These are phyloP conservation scores for Multifurca ochricompacta DNA, from an alignment of 768 basidiomycete species.

Conservation along the genomic window DNA sequence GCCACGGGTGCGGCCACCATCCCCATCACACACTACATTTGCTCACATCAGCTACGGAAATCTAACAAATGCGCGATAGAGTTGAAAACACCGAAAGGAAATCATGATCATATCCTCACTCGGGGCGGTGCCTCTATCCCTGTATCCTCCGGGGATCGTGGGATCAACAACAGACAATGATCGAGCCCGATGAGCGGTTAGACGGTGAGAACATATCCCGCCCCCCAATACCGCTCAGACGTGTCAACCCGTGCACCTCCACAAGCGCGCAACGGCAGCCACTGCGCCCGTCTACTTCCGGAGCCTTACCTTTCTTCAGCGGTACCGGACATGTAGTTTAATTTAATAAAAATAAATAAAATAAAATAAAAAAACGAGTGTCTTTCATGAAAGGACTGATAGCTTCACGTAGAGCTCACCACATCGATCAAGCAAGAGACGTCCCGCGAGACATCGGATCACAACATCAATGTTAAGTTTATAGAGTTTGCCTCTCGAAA, in stretches of 20 bases:
- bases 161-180: slow-evolving; percentile 6
- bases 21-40: slow-evolving; percentile 7
- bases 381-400: not conserved
- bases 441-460: not conserved
- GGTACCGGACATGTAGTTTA: no score
- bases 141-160: slow-evolving; percentile 5
- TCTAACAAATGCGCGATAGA: not conserved
- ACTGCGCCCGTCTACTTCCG: slow-evolving; percentile 12
- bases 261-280: not conserved
- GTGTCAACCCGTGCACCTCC: not conserved
- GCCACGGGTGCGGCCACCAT: not conserved
- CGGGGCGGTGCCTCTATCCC: not conserved
- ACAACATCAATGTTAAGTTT: not conserved
- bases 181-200: slow-evolving; percentile 3
- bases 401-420: not conserved
- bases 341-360: no score
- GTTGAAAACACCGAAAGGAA: slow-evolving; percentile 3
- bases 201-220: slow-evolving; percentile 5
- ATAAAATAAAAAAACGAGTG: no score
- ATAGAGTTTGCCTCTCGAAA: not conserved
- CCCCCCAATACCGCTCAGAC: not conserved
- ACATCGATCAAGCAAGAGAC: not conserved
- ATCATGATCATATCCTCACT: not conserved
- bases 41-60: slow-evolving; percentile 3
- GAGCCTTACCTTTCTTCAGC: not conserved